Conservation (phyloP, 1,139 yeast species). For the Trichomonascaceae sp. region DNA sequence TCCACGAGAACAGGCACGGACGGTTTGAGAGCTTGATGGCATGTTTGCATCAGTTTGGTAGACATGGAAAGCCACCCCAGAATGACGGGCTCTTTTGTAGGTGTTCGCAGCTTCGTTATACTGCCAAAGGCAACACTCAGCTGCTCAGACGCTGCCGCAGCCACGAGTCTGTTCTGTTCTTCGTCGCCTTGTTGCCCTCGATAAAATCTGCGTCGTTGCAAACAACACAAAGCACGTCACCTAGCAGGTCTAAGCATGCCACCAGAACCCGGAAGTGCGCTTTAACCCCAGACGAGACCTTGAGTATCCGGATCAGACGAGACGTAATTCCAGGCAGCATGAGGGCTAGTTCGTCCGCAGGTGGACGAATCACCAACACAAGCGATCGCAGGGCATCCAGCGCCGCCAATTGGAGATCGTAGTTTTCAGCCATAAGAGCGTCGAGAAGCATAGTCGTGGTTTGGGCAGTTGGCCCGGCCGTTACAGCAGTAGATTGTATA, state of each 20-base stretch:
- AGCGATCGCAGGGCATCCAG: slow-evolving; percentile 27
- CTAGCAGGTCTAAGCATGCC: slow-evolving; percentile 24
- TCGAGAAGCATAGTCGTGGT: slow-evolving; percentile 34
- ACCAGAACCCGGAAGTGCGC: slow-evolving; percentile 32
- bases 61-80: slow-evolving; percentile 23
- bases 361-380: slow-evolving; percentile 26
- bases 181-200: slow-evolving; percentile 8
- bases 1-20: slow-evolving; percentile 25
- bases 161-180: slow-evolving; percentile 44
- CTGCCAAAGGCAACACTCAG: slow-evolving; percentile 27
- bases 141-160: slow-evolving; percentile 50
- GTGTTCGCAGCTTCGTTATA: slow-evolving; percentile 15
- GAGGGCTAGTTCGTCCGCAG: slow-evolving; percentile 40
- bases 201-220: slow-evolving; percentile 30
- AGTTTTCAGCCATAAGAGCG: slow-evolving; percentile 18
- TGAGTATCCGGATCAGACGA: slow-evolving; percentile 31
- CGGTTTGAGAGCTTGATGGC: slow-evolving; percentile 24
- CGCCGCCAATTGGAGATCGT: slow-evolving; percentile 26
- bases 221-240: slow-evolving; percentile 24
- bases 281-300: slow-evolving; percentile 24
- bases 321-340: slow-evolving; percentile 49
- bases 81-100: slow-evolving; percentile 24
- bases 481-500: slow-evolving; percentile 25
- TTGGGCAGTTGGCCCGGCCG: slow-evolving; percentile 37
- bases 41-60: slow-evolving; percentile 18